Evolutionary conservation across 2,329 filamentous ascomycete species (phyloP).

Genomic region (Alternaria sp.): DNA sequence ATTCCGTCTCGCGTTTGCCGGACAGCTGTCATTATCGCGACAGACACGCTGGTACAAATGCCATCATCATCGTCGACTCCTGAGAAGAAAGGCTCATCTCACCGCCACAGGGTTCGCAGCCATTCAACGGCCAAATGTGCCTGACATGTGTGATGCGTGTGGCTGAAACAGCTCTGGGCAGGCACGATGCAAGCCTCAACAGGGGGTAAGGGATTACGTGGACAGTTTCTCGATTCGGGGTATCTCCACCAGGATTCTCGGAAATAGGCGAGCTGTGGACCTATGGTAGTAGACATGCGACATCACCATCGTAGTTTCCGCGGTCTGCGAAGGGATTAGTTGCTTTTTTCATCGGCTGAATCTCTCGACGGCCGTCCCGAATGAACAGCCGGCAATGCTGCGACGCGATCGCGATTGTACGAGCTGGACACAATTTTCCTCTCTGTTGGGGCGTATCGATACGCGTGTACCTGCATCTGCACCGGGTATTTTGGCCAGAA

Average conservation of each 20-base stretch:
- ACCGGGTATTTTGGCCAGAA: slow-evolving; percentile 26
- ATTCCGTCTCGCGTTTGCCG: neutral
- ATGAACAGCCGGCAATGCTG: neutral
- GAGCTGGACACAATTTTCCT: slow-evolving; percentile 7
- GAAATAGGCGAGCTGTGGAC: slow-evolving; percentile 5
- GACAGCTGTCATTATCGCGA: neutral
- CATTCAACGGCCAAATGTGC: slow-evolving; percentile 8
- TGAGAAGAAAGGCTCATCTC: neutral
- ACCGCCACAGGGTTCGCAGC: slow-evolving; percentile 9
- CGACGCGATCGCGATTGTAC: neutral
- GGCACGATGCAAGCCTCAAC: slow-evolving; percentile 5
- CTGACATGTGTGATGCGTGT: neutral
- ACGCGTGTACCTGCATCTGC: slow-evolving; percentile 4
- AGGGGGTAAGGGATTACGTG: slow-evolving; percentile 17
- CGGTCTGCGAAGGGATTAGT: neutral
- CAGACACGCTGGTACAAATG: neutral
- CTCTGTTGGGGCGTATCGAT: slow-evolving; percentile 24
- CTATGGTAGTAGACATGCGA: neutral
- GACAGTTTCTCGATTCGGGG: slow-evolving; percentile 5
- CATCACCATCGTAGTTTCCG: neutral
- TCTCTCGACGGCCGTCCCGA: neutral
- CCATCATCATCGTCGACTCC: neutral
- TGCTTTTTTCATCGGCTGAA: neutral
- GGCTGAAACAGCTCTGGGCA: slow-evolving; percentile 5
- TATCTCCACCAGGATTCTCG: neutral